These are phyloP conservation scores for Stephania japonica DNA, from an alignment of 164 flowering plant genomes.

Conservation along the genomic window DNA sequence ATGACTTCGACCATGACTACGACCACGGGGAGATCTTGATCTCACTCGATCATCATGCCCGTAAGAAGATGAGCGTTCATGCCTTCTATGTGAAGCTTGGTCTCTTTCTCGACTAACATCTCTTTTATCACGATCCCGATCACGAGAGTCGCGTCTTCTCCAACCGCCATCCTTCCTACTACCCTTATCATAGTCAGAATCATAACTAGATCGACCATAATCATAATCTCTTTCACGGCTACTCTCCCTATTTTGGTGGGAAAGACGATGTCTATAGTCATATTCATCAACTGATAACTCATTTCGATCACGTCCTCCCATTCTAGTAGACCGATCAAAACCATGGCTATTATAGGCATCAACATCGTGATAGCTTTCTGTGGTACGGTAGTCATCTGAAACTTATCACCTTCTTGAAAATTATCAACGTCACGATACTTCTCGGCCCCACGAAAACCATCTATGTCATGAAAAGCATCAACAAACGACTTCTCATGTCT, in stretches of 20 bases:
- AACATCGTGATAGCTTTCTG: constrained; percentile 31
- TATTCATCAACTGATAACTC: constrained; percentile 66
- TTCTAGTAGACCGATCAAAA: constrained; percentile 57
- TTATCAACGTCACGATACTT: constrained; percentile 41
- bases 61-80: constrained; percentile 66
- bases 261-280: constrained; percentile 46
- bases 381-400: constrained; percentile 42
- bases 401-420: constrained; percentile 46
- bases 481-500: constrained; percentile 61
- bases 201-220: constrained; percentile 65
- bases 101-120: constrained; percentile 65
- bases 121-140: constrained; percentile 69
- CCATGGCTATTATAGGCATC: constrained; percentile 44
- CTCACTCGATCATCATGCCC: constrained; percentile 66
- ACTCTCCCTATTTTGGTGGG: constrained; percentile 59
- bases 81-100: constrained; percentile 61
- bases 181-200: constrained; percentile 82
- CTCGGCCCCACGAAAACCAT: constrained; percentile 40
- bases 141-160: constrained; percentile 70
- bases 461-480: constrained; percentile 52
- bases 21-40: constrained; percentile 88
- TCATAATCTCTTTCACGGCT: constrained; percentile 89
- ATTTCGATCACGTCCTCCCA: constrained; percentile 62
- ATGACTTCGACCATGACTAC: constrained; percentile 71
- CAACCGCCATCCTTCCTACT: constrained; percentile 65